These are phyloP conservation scores for Cicer pinnatifidum DNA, from an alignment of 306 rosid genomes.

Conservation along the genomic window DNA sequence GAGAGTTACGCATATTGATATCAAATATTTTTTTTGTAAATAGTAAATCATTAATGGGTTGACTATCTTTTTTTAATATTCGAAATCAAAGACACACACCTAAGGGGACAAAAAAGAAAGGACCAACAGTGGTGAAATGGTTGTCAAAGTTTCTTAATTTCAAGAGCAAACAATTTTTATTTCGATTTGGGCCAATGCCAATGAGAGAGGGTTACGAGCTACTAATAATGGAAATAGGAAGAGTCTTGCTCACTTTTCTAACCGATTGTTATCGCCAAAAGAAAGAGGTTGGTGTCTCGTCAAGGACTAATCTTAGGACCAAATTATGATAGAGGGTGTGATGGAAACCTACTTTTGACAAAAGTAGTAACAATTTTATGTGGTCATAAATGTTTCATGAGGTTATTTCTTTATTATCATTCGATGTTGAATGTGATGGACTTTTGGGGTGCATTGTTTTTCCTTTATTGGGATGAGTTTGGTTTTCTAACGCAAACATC, in stretches of 20 bases:
- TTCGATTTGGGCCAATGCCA: slow-evolving; percentile 41
- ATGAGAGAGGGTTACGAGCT: slow-evolving; percentile 48
- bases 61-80: no score
- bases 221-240: slow-evolving; percentile 48
- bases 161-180: slow-evolving; percentile 32
- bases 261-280: slow-evolving; percentile 41
- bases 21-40: no score
- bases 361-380: slow-evolving; percentile 37
- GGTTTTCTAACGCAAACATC: slow-evolving; percentile 37
- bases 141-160: slow-evolving; percentile 42
- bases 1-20: no score
- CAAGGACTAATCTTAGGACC: slow-evolving; percentile 44
- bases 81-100: no score
- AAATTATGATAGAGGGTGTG: slow-evolving; percentile 44
- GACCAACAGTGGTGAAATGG: no score
- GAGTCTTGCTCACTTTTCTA: slow-evolving; percentile 45
- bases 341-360: slow-evolving; percentile 47
- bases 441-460: slow-evolving; percentile 48
- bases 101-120: neutral
- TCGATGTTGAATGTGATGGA: slow-evolving; percentile 44
- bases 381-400: slow-evolving; percentile 29
- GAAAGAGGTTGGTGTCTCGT: slow-evolving; percentile 50
- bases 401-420: slow-evolving; percentile 45
- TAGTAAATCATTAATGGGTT: no score
- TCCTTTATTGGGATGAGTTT: slow-evolving; percentile 30